Conservation (phyloP, 1,284 basidiomycete species). For the Fistulina hepatica region DNA sequence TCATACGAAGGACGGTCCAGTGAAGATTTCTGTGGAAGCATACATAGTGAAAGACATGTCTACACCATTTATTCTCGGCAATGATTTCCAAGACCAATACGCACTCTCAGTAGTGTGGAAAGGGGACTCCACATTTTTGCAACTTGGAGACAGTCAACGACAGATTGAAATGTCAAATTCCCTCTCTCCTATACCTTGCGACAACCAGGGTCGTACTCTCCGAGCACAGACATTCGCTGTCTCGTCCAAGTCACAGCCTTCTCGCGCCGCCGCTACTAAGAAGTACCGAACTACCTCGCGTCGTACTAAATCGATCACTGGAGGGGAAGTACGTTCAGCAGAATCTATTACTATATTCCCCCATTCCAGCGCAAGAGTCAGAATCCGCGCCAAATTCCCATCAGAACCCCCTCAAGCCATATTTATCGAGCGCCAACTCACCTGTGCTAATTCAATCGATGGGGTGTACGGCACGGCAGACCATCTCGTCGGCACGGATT, state of each 20-base stretch:
- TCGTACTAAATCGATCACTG: too few species aligned
- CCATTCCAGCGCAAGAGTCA: background rate
- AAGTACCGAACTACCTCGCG: too few species aligned
- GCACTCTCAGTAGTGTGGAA: conserved; percentile 5
- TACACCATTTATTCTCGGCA: background rate
- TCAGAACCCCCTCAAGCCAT: too few species aligned
- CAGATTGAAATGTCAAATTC: conserved; percentile 3
- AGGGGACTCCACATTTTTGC: background rate
- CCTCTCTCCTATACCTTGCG: background rate
- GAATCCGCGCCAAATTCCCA: too few species aligned
- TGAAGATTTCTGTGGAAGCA: conserved; percentile 21
- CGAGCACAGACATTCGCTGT: background rate
- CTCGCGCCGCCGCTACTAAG: background rate
- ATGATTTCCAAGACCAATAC: conserved; percentile 22
- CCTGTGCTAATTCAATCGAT: background rate
- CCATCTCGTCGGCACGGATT: conserved; percentile 5
- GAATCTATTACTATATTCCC: background rate
- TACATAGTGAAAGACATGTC: conserved; percentile 18
- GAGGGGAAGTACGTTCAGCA: background rate
- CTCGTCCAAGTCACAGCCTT: too few species aligned
- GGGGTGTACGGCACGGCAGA: conserved; percentile 9
- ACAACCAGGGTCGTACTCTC: background rate
- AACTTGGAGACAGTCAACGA: conserved; percentile 8
- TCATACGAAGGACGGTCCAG: conserved; percentile 16
- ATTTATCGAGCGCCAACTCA: background rate